These are phyloP conservation scores for Pseudomonodictys pantanalensis DNA, from an alignment of 495 filamentous ascomycete species.

Conservation along the genomic window DNA sequence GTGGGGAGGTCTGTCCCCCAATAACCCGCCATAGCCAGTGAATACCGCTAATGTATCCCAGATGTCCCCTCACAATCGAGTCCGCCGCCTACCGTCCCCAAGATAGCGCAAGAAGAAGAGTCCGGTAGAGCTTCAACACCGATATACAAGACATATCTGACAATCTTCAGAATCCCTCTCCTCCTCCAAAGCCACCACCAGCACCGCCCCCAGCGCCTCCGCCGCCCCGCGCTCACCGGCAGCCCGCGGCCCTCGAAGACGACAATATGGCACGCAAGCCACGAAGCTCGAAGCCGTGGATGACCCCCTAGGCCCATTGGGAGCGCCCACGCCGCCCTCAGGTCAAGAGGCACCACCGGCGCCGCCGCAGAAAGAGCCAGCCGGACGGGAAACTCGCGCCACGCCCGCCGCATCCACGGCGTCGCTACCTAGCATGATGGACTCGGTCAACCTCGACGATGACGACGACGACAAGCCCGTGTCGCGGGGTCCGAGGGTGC, in stretches of 20 bases:
- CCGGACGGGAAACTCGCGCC: slow-evolving; percentile 53
- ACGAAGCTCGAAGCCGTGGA: slow-evolving; percentile 85
- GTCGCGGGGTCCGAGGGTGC: slow-evolving; percentile 56
- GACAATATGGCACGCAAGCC: slow-evolving; percentile 73
- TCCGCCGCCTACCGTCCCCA: slow-evolving; percentile 34
- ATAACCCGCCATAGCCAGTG: not conserved
- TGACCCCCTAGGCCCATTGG: slow-evolving; percentile 88
- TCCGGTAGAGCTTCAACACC: slow-evolving; percentile 10
- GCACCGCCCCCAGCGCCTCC: slow-evolving; percentile 25
- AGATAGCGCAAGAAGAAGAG: slow-evolving; percentile 32
- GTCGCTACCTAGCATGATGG: slow-evolving; percentile 52
- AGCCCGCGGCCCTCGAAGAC: slow-evolving; percentile 55
- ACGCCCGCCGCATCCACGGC: slow-evolving; percentile 51
- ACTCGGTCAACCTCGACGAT: slow-evolving; percentile 61
- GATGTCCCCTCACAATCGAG: slow-evolving; percentile 41
- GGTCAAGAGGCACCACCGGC: slow-evolving; percentile 69
- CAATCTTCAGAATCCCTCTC: slow-evolving; percentile 10
- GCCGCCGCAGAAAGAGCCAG: slow-evolving; percentile 80
- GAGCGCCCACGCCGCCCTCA: slow-evolving; percentile 60
- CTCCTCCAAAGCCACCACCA: slow-evolving; percentile 24
- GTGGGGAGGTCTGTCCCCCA: slow-evolving; percentile 39
- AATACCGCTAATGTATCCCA: slow-evolving; percentile 9
- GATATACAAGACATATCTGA: not conserved
- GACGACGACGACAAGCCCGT: slow-evolving; percentile 54
- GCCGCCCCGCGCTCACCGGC: slow-evolving; percentile 34